These are phyloP conservation scores for Melampsora occidentalis DNA, from an alignment of 1,284 basidiomycete species.

Conservation along the genomic window DNA sequence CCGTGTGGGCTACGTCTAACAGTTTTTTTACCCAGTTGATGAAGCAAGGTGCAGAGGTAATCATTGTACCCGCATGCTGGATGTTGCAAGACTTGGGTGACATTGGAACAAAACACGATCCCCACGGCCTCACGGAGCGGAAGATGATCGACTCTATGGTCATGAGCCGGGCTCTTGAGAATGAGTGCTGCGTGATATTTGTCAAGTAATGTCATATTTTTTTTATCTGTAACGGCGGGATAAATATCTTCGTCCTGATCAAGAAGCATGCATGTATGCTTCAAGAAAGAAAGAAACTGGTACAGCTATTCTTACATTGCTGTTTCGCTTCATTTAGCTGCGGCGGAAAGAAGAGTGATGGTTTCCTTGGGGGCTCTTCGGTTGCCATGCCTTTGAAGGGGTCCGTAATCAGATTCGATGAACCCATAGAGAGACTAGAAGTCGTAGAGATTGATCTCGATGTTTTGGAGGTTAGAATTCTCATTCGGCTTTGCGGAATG, in stretches of 20 bases:
- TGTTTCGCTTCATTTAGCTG: neutral
- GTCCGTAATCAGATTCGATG: neutral
- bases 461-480: constrained; percentile 5
- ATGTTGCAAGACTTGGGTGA: constrained; percentile 10
- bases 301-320: neutral
- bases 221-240: neutral
- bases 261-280: neutral
- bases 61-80: constrained; percentile 29
- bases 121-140: neutral
- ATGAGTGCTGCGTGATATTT: constrained; percentile 30
- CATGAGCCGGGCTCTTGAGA: constrained; percentile 11
- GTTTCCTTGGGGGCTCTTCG: constrained; percentile 23
- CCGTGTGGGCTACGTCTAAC: neutral
- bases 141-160: constrained; percentile 20
- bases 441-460: constrained; percentile 15
- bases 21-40: constrained; percentile 5
- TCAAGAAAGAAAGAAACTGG: neutral
- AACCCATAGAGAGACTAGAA: constrained; percentile 12
- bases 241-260: neutral
- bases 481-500: too few relatives aligned
- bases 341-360: constrained; percentile 30
- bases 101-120: constrained; percentile 19
- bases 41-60: constrained; percentile 26
- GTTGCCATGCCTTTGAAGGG: constrained; percentile 31
- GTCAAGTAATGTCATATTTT: constrained; percentile 19